A percentile compares a stretch with the other conserved stretches of the same genome.
phyloP scores from a whole-genome alignment of 495 filamentous ascomycete species.

The Jackrogersella multiformis region DNA sequence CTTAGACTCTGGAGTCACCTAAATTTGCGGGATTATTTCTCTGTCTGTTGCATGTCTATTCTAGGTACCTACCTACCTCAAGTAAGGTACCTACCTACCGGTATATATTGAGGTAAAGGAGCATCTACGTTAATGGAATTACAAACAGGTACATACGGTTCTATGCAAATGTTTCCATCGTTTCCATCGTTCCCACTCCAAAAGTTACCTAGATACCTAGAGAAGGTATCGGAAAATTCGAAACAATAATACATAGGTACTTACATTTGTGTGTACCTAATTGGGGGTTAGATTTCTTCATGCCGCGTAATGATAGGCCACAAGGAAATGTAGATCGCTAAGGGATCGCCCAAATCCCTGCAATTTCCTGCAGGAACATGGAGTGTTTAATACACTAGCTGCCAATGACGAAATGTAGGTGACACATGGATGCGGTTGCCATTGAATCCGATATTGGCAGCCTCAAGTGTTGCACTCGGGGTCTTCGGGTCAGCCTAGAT shows the following conservation, averaged over 20 bases:
- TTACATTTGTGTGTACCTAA: background rate
- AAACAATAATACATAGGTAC: slow-evolving; percentile 4
- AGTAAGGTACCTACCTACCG: too few relatives aligned
- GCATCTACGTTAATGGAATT: too few relatives aligned
- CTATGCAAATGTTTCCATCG: background rate
- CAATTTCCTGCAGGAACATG: slow-evolving; percentile 33
- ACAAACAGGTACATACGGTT: background rate
- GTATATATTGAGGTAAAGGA: too few relatives aligned
- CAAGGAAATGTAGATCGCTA: slow-evolving; percentile 20
- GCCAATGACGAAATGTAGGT: slow-evolving; percentile 23
- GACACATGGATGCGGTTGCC: background rate
- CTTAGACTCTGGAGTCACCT: too few relatives aligned
- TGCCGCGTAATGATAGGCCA: slow-evolving; percentile 14
- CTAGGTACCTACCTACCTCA: too few relatives aligned
- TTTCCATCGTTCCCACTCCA: too few relatives aligned
- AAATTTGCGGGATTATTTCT: background rate
- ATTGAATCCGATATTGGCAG: background rate
- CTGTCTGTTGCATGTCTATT: background rate
- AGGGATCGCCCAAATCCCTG: slow-evolving; percentile 21
- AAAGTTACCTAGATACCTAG: background rate
- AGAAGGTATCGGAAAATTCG: background rate
- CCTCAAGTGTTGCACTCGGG: background rate
- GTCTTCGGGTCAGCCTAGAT: background rate
- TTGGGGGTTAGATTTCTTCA: background rate
- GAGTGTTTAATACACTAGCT: background rate